Evolutionary conservation across 2,329 filamentous ascomycete species (phyloP).

Genomic region (Cytospora leucostoma): DNA sequence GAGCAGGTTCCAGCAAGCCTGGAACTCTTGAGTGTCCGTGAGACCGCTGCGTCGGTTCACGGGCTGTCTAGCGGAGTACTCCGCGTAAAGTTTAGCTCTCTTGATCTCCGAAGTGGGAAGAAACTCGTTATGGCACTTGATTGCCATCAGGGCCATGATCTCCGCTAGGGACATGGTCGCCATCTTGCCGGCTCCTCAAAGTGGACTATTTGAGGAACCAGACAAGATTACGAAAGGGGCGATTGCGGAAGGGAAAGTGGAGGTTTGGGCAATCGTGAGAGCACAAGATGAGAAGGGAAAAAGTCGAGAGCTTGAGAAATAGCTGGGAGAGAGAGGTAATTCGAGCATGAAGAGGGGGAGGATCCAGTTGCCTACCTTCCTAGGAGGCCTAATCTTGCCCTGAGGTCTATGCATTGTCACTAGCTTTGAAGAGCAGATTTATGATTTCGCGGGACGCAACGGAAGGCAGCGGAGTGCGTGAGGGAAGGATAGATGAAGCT

Average conservation of each 20-base stretch:
- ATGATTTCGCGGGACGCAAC: background rate
- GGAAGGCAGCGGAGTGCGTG: too few species aligned
- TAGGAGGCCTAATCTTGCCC: slow-evolving; percentile 25
- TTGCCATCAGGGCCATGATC: too few species aligned
- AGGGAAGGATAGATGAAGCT: background rate
- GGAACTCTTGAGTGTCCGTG: slow-evolving; percentile 72
- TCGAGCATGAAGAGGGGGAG: background rate
- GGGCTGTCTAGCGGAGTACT: slow-evolving; percentile 32
- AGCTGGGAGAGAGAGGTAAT: too few species aligned
- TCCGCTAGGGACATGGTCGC: background rate
- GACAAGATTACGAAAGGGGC: background rate
- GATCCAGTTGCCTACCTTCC: slow-evolving; percentile 26
- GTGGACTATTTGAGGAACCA: background rate
- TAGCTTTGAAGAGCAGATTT: background rate
- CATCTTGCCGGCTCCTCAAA: background rate
- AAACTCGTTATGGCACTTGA: too few species aligned
- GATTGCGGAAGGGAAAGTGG: background rate
- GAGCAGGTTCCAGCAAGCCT: slow-evolving; percentile 79
- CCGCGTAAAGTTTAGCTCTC: background rate
- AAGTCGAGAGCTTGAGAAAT: background rate
- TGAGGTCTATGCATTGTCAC: slow-evolving; percentile 25
- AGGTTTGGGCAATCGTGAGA: background rate
- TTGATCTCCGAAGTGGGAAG: background rate
- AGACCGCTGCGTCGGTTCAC: slow-evolving; percentile 18
- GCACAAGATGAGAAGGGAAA: background rate